Base-by-base conservation (phyloP, 192 early-diverging fungal species). In the Helicostylum pulchrum region DNA sequence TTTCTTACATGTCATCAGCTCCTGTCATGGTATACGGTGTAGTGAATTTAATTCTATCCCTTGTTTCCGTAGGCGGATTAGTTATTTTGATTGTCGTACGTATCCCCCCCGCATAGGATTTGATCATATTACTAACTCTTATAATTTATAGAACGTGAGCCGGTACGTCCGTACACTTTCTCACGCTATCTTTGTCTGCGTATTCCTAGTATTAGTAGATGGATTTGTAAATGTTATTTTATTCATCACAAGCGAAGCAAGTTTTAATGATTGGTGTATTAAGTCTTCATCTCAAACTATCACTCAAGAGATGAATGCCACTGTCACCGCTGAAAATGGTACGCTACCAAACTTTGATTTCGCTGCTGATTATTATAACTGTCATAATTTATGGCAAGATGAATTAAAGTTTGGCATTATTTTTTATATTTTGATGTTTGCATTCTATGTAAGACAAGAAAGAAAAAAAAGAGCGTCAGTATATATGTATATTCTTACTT, bases 391-490 rank as follows among this genome's bases (percentile, higher is more conserved):
- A 31, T 76, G 74, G 74, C 56, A 68, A 31, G 62, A 67, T 59
- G 74, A 76, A 45, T 31, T 76, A 14, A 76, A 76, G 39, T 76
- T 76, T 51, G 47, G 55, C 12, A 71, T 76, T 23, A 30, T 72
- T 2, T 58, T 54, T 34, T 42, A 42, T 14, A 50, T 76, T 7
- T 39, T 72, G 9, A 71, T 76, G 50, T 44, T 67, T 54, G 43
- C 67, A 15, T 44, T 76, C 19, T 76, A 72, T 61, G 74, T 62
- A 76, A 67, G 63, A 26, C 26, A 26, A 2, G 2, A 26, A 26
- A 26, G 26, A 26, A 26, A 26, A 26, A 26, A n/a, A n/a, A n/a
- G n/a, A n/a, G n/a, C 26, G 26, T 26, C 26, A 26, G 0, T 26
- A 2, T 26, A 26, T 26, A 26, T 26, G 2, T 39, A 39, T 39